Conservation (phyloP, 352 stramenopile genomes). For the Aphanomyces stellatus region DNA sequence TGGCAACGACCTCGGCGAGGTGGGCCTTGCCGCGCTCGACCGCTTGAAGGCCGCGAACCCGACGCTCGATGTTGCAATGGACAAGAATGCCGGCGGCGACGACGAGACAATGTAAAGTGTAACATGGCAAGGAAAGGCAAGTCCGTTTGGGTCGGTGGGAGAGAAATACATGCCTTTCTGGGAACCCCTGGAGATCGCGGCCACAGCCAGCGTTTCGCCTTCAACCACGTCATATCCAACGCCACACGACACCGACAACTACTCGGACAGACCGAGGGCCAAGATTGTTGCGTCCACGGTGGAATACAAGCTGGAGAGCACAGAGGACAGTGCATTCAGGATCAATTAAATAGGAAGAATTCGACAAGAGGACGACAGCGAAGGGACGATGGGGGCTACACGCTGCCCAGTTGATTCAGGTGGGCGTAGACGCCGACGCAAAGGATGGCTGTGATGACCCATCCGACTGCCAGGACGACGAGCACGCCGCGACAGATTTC, state of each 20-base stretch:
- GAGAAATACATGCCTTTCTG: too few species aligned
- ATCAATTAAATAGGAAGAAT: conserved; percentile 11
- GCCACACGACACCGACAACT: too few species aligned
- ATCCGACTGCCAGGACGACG: not conserved
- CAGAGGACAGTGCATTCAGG: not conserved
- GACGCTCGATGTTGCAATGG: conserved; percentile 56
- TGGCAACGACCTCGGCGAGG: conserved; percentile 66
- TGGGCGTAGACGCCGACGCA: not conserved
- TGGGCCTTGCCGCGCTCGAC: conserved; percentile 54
- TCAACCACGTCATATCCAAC: too few species aligned
- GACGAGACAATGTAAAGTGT: too few species aligned
- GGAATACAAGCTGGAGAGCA: too few species aligned
- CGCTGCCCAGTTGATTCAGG: not conserved
- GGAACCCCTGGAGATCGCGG: too few species aligned
- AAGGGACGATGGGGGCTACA: not conserved
- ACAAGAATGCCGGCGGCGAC: conserved; percentile 72
- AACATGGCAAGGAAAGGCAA: too few species aligned
- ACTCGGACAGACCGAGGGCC: too few species aligned
- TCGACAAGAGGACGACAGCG: not conserved
- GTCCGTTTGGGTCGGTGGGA: too few species aligned
- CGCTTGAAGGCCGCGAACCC: conserved; percentile 45
- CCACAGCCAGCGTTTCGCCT: too few species aligned
- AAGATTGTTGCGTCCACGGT: too few species aligned
- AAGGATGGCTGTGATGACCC: not conserved
- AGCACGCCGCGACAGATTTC: conserved; percentile 15